These are phyloP conservation scores for Tubosaeta sp. DNA, from an alignment of 768 basidiomycete species.

Conservation along the genomic window DNA sequence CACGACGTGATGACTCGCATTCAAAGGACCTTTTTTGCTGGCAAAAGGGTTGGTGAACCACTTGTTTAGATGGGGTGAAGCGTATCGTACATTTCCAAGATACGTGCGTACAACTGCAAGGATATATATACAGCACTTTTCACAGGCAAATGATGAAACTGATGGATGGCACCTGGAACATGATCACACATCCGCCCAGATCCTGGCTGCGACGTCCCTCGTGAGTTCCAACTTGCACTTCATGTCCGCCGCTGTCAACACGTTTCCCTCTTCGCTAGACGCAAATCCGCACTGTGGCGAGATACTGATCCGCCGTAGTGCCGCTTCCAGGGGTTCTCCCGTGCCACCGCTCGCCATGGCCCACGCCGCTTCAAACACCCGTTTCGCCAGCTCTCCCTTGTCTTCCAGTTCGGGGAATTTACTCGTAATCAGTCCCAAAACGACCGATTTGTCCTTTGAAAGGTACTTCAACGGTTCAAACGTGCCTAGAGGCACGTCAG, in stretches of 20 bases:
- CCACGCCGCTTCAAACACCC: slow-evolving; percentile 41
- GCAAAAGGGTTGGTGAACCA: background rate
- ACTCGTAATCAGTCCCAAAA: slow-evolving; percentile 42
- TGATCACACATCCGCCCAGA: slow-evolving; percentile 30
- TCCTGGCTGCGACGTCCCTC: slow-evolving; percentile 32
- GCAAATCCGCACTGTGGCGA: slow-evolving; percentile 54
- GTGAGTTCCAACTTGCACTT: slow-evolving; percentile 28
- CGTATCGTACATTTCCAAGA: background rate
- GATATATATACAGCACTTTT: background rate
- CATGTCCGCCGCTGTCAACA: slow-evolving; percentile 35
- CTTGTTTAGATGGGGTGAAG: background rate
- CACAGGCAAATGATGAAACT: background rate
- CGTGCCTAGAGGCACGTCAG: slow-evolving; percentile 10
- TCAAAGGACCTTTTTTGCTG: slow-evolving; percentile 1
- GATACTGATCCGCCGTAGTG: slow-evolving; percentile 36
- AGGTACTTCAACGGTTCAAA: slow-evolving; percentile 32
- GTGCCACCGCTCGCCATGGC: slow-evolving; percentile 36
- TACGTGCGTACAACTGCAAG: too few relatives aligned
- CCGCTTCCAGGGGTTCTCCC: slow-evolving; percentile 36
- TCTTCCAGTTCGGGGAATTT: slow-evolving; percentile 44
- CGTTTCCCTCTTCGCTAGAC: slow-evolving; percentile 43
- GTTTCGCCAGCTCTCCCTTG: slow-evolving; percentile 34
- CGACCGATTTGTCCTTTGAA: slow-evolving; percentile 35
- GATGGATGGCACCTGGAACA: background rate
- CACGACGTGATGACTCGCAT: background rate